phyloP scores from a whole-genome alignment of 148 eudicot species.

The Silene latifolia region DNA sequence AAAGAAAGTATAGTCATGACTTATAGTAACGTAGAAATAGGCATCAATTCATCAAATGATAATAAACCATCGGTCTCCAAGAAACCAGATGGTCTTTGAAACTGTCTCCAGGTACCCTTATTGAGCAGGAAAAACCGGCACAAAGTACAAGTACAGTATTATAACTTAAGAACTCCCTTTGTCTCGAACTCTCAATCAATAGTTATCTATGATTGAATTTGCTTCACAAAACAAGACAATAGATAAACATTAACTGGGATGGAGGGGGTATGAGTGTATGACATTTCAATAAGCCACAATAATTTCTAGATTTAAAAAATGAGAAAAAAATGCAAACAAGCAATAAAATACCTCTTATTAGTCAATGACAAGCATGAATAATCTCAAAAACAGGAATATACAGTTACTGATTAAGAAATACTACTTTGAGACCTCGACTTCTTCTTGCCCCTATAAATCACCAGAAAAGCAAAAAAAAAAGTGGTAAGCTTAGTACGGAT shows the following conservation, averaged over 20 bases:
- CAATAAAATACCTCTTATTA: not conserved
- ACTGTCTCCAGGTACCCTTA: not conserved
- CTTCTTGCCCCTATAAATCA: not conserved
- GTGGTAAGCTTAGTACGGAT: not conserved
- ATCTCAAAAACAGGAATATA: not conserved
- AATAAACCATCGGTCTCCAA: not conserved
- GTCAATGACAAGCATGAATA: not conserved
- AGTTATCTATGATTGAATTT: no score
- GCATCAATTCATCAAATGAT: not conserved
- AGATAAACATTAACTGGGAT: no score
- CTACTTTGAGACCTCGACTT: not conserved
- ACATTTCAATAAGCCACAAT: not conserved
- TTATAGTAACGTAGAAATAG: slow-evolving; percentile 1
- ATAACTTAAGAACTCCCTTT: not conserved
- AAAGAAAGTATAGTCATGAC: slow-evolving; percentile 5
- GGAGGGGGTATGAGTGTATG: no score
- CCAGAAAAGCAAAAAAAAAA: not conserved
- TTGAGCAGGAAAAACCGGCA: not conserved
- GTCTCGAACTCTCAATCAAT: no score
- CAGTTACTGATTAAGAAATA: not conserved
- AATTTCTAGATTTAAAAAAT: not conserved
- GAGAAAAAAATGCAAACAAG: not conserved
- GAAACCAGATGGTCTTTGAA: not conserved
- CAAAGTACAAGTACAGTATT: not conserved
- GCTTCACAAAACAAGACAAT: no score